A percentile compares a stretch with the other conserved stretches of the same genome.
These are phyloP conservation scores for Picochlorum sp. DNA, from an alignment of 139 green algal species.

Conservation along the genomic window DNA sequence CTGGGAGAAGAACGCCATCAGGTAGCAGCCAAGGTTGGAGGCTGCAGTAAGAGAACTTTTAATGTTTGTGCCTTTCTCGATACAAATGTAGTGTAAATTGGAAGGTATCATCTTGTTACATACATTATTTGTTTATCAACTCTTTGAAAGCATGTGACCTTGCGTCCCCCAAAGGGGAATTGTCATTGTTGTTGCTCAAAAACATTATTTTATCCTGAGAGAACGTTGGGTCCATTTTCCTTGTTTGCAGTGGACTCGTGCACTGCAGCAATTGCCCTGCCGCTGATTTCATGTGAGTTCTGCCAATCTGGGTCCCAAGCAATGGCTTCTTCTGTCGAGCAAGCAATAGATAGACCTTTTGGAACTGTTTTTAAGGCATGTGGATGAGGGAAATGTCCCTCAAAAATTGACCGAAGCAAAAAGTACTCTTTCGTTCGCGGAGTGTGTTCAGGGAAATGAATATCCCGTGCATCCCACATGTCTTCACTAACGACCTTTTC, in stretches of 20 bases:
- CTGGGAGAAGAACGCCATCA: background rate
- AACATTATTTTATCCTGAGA: no score
- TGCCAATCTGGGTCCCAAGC: slow-evolving; percentile 54
- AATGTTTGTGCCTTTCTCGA: background rate
- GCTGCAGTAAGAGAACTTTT: background rate
- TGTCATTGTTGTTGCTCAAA: no score
- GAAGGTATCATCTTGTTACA: no score
- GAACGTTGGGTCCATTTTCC: no score
- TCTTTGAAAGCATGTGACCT: no score
- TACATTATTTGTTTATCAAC: no score
- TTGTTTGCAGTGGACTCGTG: slow-evolving; percentile 12
- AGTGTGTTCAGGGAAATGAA: slow-evolving; percentile 73
- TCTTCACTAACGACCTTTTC: slow-evolving; percentile 50
- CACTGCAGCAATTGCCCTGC: slow-evolving; percentile 41
- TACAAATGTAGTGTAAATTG: no score
- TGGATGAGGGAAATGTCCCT: slow-evolving; percentile 70
- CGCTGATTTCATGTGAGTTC: slow-evolving; percentile 57
- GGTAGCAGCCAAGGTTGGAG: background rate
- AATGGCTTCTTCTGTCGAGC: slow-evolving; percentile 56
- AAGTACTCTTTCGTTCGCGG: slow-evolving; percentile 86
- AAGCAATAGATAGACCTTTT: slow-evolving; percentile 54
- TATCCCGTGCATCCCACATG: slow-evolving; percentile 34
- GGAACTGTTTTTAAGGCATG: slow-evolving; percentile 53
- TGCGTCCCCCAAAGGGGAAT: no score
- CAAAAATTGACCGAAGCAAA: slow-evolving; percentile 82